Evolutionary conservation across 148 eudicot genomes (phyloP).

Genomic region (Dianthus caryophyllus): DNA sequence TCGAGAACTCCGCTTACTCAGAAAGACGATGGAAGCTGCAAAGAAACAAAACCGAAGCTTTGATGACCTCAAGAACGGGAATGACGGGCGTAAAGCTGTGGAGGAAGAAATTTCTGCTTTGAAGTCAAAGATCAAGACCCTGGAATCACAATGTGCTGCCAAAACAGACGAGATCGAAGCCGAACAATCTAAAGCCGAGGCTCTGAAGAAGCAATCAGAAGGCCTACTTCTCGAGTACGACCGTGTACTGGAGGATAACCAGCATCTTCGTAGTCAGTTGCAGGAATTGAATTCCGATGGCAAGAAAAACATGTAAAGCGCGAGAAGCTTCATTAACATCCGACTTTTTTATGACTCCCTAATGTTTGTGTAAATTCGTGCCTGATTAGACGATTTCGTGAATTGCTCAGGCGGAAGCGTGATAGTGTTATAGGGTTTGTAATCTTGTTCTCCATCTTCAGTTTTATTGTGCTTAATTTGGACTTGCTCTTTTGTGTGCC

Average conservation of each 20-base stretch:
- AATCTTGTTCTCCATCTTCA: too few species aligned
- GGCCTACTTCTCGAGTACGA: constrained; percentile 44
- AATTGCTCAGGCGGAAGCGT: background rate
- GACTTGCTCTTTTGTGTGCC: too few species aligned
- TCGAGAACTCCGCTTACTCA: constrained; percentile 38
- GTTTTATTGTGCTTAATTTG: too few species aligned
- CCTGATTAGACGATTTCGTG: background rate
- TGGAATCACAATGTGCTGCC: constrained; percentile 40
- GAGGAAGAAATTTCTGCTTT: constrained; percentile 32
- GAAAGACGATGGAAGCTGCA: constrained; percentile 39
- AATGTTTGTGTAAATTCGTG: background rate
- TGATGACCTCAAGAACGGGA: constrained; percentile 30
- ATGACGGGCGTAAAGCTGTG: constrained; percentile 28
- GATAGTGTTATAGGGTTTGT: constrained; percentile 2
- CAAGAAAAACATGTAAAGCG: constrained; percentile 29
- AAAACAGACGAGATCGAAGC: constrained; percentile 34
- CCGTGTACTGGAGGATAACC: constrained; percentile 46
- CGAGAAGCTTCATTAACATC: background rate
- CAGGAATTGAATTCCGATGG: constrained; percentile 29
- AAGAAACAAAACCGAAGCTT: constrained; percentile 43
- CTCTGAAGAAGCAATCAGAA: constrained; percentile 46
- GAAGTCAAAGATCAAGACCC: constrained; percentile 27
- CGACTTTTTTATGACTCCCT: background rate
- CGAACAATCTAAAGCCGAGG: constrained; percentile 34
- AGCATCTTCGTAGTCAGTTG: constrained; percentile 38